These are phyloP conservation scores for Akanthomyces muscarius DNA, from an alignment of 2,329 filamentous ascomycete genomes.

Conservation along the genomic window DNA sequence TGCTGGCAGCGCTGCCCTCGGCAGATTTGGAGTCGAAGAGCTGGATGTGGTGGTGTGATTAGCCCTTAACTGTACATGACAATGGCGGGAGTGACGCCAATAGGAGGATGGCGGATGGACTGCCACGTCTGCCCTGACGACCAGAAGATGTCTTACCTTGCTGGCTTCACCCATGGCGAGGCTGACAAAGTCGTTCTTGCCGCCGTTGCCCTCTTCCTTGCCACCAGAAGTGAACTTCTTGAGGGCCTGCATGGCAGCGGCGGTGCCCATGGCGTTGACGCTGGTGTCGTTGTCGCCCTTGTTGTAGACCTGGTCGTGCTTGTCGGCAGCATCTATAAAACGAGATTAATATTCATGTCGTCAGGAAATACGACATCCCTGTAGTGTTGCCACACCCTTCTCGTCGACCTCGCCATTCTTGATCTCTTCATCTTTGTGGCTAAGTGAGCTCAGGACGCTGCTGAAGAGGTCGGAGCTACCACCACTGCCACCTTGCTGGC, in stretches of 20 bases:
- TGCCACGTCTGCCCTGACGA: not conserved
- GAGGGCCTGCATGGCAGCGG: conserved; percentile 76
- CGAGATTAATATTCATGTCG: not conserved
- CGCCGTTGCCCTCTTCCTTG: conserved; percentile 50
- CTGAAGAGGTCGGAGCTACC: conserved; percentile 48
- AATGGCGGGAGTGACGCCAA: not conserved
- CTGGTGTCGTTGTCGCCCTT: conserved; percentile 44
- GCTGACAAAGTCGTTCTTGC: conserved; percentile 76
- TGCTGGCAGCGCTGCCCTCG: conserved; percentile 49
- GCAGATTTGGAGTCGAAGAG: conserved; percentile 57
- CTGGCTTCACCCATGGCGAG: conserved; percentile 85
- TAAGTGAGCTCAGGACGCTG: conserved; percentile 43
- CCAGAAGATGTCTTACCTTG: conserved; percentile 48
- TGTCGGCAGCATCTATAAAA: conserved; percentile 58
- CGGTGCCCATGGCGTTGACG: conserved; percentile 57
- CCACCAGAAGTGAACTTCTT: conserved; percentile 69
- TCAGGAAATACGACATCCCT: not conserved
- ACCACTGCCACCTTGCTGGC: conserved; percentile 42
- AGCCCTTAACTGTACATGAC: not conserved
- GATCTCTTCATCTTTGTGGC: conserved; percentile 46
- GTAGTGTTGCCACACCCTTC: conserved; percentile 34
- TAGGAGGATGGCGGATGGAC: no score
- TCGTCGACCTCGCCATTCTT: conserved; percentile 48
- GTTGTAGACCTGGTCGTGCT: conserved; percentile 72
- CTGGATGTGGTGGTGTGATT: conserved; percentile 27